Conservation (phyloP, 169 alveolate species). For the Plasmodium vivax region DNA sequence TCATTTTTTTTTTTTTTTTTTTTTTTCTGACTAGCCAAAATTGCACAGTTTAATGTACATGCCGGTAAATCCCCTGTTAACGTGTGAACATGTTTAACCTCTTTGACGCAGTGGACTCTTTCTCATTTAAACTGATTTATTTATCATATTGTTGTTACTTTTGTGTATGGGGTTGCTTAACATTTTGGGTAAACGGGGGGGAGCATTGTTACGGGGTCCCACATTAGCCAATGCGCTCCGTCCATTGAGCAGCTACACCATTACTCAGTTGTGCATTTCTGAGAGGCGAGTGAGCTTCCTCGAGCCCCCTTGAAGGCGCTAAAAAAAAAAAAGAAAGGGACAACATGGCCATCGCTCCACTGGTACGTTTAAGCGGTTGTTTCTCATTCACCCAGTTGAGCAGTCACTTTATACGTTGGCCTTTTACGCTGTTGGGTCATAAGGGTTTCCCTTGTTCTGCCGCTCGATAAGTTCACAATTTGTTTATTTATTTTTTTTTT, state of each 20-base stretch:
- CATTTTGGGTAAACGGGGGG: not conserved
- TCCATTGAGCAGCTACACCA: not conserved
- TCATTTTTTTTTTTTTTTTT: not conserved
- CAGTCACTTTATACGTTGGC: not conserved
- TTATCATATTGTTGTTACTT: not conserved
- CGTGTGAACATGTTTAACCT: not conserved
- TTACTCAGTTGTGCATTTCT: no score
- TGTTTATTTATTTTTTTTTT: not conserved
- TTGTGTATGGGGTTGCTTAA: not conserved
- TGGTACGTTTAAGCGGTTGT: not conserved
- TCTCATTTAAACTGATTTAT: not conserved
- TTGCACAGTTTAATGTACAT: not conserved
- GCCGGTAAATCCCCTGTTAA: not conserved
- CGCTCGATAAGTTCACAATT: not conserved
- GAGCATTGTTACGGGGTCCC: not conserved
- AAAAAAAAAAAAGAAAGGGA: not conserved
- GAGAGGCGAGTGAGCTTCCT: not conserved
- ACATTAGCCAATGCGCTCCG: not conserved
- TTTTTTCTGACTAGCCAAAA: not conserved
- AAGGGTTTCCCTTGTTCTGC: not conserved
- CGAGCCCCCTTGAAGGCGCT: not conserved
- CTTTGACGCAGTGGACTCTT: not conserved
- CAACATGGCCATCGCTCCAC: not conserved
- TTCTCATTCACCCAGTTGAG: not conserved
- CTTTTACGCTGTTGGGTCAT: not conserved